phyloP scores from a whole-genome alignment of 2,329 filamentous ascomycete species.

The Apiospora pterosperma region DNA sequence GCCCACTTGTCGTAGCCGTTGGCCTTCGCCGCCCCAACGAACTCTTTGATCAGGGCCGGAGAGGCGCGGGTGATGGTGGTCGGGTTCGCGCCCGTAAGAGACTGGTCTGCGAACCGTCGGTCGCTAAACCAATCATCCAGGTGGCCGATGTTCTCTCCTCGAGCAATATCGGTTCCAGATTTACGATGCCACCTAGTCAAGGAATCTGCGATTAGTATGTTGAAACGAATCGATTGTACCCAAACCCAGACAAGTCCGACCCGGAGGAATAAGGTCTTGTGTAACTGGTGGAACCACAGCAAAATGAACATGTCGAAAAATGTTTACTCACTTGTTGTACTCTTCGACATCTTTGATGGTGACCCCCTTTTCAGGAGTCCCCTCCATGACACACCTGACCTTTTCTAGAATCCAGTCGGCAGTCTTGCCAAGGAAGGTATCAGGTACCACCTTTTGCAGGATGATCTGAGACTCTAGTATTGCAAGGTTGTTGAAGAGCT shows the following conservation, averaged over 20 bases:
- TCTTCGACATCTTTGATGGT: conserved; percentile 27
- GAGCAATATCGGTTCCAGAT: conserved; percentile 8
- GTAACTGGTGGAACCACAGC: background rate
- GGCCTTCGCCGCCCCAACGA: conserved; percentile 29
- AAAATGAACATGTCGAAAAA: background rate
- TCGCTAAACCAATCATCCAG: conserved; percentile 38
- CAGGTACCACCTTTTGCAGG: conserved; percentile 29
- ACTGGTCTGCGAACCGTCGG: conserved; percentile 40
- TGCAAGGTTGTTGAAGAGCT: conserved; percentile 29
- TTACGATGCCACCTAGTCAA: conserved; percentile 5
- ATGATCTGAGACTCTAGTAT: conserved; percentile 26
- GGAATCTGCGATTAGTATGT: background rate
- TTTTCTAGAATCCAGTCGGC: conserved; percentile 26
- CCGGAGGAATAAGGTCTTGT: background rate
- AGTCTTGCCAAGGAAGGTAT: conserved; percentile 26
- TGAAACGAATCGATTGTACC: background rate
- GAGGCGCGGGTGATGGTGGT: conserved; percentile 31
- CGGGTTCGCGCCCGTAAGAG: conserved; percentile 41
- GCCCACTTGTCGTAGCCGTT: conserved; percentile 31
- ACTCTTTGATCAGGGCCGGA: conserved; percentile 27
- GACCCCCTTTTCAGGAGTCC: conserved; percentile 24
- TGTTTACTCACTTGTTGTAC: conserved; percentile 3
- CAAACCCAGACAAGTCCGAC: background rate
- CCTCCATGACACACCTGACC: conserved; percentile 21
- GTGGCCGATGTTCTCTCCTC: conserved; percentile 8